Base-by-base conservation (phyloP, 306 rosid species). In the Castanea mollissima region DNA sequence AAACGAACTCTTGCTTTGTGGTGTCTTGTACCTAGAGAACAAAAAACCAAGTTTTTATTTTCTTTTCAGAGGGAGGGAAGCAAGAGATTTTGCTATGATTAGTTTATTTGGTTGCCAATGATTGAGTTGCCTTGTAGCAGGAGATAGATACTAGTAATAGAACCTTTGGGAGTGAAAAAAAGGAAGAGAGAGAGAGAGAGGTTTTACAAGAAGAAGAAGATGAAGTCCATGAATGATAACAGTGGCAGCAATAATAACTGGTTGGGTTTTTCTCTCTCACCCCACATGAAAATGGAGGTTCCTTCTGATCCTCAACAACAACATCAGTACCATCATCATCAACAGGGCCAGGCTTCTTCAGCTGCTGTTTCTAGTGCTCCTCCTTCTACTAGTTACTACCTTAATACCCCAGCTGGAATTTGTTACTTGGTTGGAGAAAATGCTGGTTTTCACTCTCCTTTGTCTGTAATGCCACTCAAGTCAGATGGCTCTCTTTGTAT, bases 221-320 rank as follows among this genome's bases (percentile, higher is more conserved):
- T 92, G 97, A 91, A 89, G 90, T 21, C 91, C 63, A 89, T 89
- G 86, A 85, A 85, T 78, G 94, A 89, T 79, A 79, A 78, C 63
- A 85, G 54, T 62, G 73, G 55, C 51, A 80, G 60, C 76, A 80
- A 86, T 76, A 88, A 73, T 57, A 86, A 88, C 94, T 96, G 99
- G 98, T 87, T 95, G 81, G 99, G 94, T 19, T 93, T 95, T 63
- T 95, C 98, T 88, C 97, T 93, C 79, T 90, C 94, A 75, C 97
- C 98, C 83, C 92, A 92, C 76, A 87, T 91, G 98, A 92, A 92
- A 88, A 91, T 89, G 94, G 94, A 94, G 81, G 82, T 86, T 79
- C 29, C 87, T 78, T 72, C 85, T 73, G 83, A 25, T 31, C 79
- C 85, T 71, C 78, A 49, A 49, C 87, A 31, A 56, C 82, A 78